These are phyloP conservation scores for Penicillium silybi DNA, from an alignment of 495 filamentous ascomycete genomes.

Conservation along the genomic window DNA sequence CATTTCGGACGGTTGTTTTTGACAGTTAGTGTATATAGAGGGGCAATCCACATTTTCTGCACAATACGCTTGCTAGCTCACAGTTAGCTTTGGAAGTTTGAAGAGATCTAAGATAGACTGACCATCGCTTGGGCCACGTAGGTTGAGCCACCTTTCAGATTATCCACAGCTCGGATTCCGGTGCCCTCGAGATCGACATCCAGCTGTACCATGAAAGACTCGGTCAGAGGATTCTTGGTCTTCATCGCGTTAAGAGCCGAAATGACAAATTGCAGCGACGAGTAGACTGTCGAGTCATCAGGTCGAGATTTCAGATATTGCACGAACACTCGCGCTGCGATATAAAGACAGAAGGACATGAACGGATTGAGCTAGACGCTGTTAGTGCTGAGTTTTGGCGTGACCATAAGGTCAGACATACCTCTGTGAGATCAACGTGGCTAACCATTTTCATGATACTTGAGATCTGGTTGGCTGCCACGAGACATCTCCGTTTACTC, in stretches of 20 bases:
- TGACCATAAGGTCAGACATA: slow-evolving; percentile 45
- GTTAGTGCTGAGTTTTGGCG: slow-evolving; percentile 19
- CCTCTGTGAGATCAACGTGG: slow-evolving; percentile 78
- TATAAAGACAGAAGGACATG: slow-evolving; percentile 92
- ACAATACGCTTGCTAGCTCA: slow-evolving; percentile 9
- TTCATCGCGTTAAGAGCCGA: slow-evolving; percentile 86
- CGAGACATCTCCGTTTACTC: slow-evolving; percentile 89
- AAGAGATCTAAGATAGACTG: not conserved
- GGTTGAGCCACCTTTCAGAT: slow-evolving; percentile 1
- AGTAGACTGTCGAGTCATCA: slow-evolving; percentile 73
- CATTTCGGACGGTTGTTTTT: slow-evolving; percentile 2
- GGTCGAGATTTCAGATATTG: slow-evolving; percentile 89
- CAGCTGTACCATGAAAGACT: slow-evolving; percentile 91
- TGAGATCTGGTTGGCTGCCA: slow-evolving; percentile 91
- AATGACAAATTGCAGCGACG: slow-evolving; percentile 85
- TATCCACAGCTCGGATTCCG: slow-evolving; percentile 26
- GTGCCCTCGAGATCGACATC: slow-evolving; percentile 83
- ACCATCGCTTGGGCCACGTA: slow-evolving; percentile 13
- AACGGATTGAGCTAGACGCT: slow-evolving; percentile 83
- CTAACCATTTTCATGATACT: slow-evolving; percentile 94
- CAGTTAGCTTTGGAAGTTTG: not conserved
- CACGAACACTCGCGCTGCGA: slow-evolving; percentile 90
- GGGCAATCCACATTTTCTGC: slow-evolving; percentile 8
- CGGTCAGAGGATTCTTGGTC: slow-evolving; percentile 82
- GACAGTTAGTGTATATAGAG: slow-evolving; percentile 9